Evolutionary conservation across 495 filamentous ascomycete species (phyloP).

Genomic region (Xylaria longipes): DNA sequence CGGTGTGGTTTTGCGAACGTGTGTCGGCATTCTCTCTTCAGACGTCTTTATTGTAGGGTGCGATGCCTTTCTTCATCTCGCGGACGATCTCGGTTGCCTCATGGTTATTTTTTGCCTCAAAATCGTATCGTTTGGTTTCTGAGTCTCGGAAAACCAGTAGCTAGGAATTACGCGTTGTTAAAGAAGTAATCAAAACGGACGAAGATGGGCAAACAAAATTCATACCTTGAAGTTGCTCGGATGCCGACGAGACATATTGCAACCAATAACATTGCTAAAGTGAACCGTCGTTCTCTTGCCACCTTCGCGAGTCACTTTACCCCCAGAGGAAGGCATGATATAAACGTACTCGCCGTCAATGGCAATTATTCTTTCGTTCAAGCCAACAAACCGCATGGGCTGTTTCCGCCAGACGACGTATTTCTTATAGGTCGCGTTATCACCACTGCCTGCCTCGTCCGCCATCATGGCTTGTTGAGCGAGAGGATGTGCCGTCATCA

Average conservation of each 20-base stretch:
- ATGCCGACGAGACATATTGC: slow-evolving; percentile 88
- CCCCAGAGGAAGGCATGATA: slow-evolving; percentile 75
- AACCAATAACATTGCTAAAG: slow-evolving; percentile 90
- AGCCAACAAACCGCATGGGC: slow-evolving; percentile 88
- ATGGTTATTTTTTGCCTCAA: slow-evolving; percentile 79
- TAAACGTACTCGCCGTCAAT: slow-evolving; percentile 97
- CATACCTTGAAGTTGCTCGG: slow-evolving; percentile 86
- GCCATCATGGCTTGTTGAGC: slow-evolving; percentile 71
- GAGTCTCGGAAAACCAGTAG: slow-evolving; percentile 80
- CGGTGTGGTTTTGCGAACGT: neutral
- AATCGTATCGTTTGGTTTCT: slow-evolving; percentile 95
- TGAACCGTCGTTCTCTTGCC: slow-evolving; percentile 89
- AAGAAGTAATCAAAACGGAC: slow-evolving; percentile 10
- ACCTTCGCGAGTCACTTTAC: slow-evolving; percentile 63
- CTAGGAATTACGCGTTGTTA: slow-evolving; percentile 36
- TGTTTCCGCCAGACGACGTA: slow-evolving; percentile 94
- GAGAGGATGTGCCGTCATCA: slow-evolving; percentile 73
- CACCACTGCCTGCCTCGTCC: slow-evolving; percentile 66
- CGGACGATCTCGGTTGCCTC: slow-evolving; percentile 90
- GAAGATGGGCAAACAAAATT: slow-evolving; percentile 8
- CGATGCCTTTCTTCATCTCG: slow-evolving; percentile 79
- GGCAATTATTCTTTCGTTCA: slow-evolving; percentile 80
- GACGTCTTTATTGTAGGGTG: slow-evolving; percentile 53
- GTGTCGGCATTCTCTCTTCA: slow-evolving; percentile 10
- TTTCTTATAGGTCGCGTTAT: slow-evolving; percentile 72